Base-by-base conservation (phyloP, 805 yeast species). In the Myxozyma neotropica region DNA sequence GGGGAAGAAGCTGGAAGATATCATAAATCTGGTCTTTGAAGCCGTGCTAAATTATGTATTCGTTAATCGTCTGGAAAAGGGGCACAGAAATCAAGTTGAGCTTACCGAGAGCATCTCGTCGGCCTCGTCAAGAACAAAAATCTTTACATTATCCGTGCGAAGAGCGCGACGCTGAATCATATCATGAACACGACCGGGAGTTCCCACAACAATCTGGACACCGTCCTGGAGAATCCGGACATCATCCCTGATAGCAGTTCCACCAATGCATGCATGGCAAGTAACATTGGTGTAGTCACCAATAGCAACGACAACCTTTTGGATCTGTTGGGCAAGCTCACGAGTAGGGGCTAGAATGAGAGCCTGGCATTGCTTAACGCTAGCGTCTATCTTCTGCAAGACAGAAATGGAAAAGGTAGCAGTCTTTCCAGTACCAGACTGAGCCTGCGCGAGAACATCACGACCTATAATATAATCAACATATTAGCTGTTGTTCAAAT, bases 361-460 rank as follows among this genome's bases (percentile, higher is more conserved):
- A 43, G 96, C 97, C 78, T 94, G 98, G 62, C 90, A 81, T 65
- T 88, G 88, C 71, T 84, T 81, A 64, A 83, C 77, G 64, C 80
- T 82, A 58, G 86, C 79, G 69, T 93, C 96, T 56, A 94, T 82
- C 65, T 83, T 88, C 77, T 94, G 96, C 66, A 94, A 79, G 81
- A 91, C 88, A 26, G 96, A 93, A 67, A 94, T 93, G 65, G 97
- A 83, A 81, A 94, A 94, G 49, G 99, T 94, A 66, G 98, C 99
- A 29, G 99, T 94, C 80, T 94, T 94, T 78, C 99, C 99, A 51
- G 99, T 94, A 77, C 99, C 99, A 38, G 97, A 90, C 78, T 94
- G 99, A 60, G 99, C 98, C 79, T 94, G 99, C 62, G 99, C 99
- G 65, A 94, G 84, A 55, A 92, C 95, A 76, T 94, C 99, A 76